Base-by-base conservation (phyloP, 177 flowering plant species). In the Telopea speciosissima region DNA sequence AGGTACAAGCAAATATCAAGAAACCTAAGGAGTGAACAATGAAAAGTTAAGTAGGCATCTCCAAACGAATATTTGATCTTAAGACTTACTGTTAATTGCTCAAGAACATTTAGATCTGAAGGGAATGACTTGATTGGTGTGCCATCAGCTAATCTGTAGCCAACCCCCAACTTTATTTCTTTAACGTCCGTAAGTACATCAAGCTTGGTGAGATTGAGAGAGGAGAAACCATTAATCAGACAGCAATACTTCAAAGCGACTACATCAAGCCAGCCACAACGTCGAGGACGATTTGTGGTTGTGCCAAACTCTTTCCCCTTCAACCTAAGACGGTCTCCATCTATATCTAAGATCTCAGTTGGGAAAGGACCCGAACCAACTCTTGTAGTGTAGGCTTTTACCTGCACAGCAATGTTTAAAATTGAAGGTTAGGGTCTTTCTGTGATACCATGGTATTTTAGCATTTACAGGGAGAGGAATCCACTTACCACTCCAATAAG, bases 301-400 rank as follows among this genome's bases (percentile, higher is more conserved):
- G 99, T 95, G 61, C 99, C 99, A 81, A 90, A 95, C 79, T 95
- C 99, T 77, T 89, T 90, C 64, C 99, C 99, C 69, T 95, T 90
- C 78, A 82, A 74, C 74, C 99, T 81, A 40, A 95, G 97, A 31
- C 80, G 68, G 68, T 95, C 97, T 63, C 98, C 99, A 36, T 73
- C 91, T 77, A 83, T 78, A 54, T 93, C 98, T 77, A 91, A 77
- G 4, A 85, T 80, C 76, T 95, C 98, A 1, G 99, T 95, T 0
- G 99, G 99, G 77, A 95, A 93, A 66, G 99, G 99, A 76, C 99
- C 99, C 6, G 96, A 90, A 62, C 99, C 99, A 73, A 95, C 99
- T 74, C 99, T 88, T 24, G 96, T 85, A 52, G 97, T 95, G 78
- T 95, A 95, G 25, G 99, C 98, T 82, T 95, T 95, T 33, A 95